Base-by-base conservation (phyloP, 2,329 filamentous ascomycete genomes). In the Cladorrhinum sp. region DNA sequence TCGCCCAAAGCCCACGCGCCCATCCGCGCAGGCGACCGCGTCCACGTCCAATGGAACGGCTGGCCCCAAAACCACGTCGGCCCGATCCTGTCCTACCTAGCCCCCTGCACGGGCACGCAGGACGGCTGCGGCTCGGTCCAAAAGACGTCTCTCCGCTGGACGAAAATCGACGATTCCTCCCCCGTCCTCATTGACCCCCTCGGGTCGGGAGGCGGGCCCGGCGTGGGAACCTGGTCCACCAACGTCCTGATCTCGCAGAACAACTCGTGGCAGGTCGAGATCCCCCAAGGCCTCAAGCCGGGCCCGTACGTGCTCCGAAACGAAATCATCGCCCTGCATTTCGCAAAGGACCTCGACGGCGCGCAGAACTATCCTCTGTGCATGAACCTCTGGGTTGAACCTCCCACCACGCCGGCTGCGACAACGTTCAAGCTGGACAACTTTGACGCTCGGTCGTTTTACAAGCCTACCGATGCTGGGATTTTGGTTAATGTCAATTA, bases 31-130 rank as follows among this genome's bases (percentile, higher is more conserved):
- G 87, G 86, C 63, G 77, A 78, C 60, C 77, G 73, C 8, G 71
- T 88, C 62, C 76, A 82, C 66, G 74, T 89, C 36, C 80, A 86
- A 66, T 88, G 86, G 86, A 85, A 79, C 57, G 75, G 75, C 28
- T 88, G 86, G 86, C 86, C 86, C 6, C 74, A 79, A 3, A 80
- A 77, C 55, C 78, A 80, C 57, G 69, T 75, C 42, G 79, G 79
- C 0, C 79, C 79, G 1, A 70, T 75, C 14, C 66, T 77, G 59
- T 73, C 74, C 14, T 77, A 78, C 62, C 65, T 78, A 0, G 76
- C 76, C 9, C 72, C 70, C n/a, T 76, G 74, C 58, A 57, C 58
- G 8, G 54, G 54, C 0, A 64, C 63, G 2, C 60, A 73, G 66
- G 74, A 76, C 21, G 72, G 76, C 23, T 80, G 77, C 57, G 69